Evolutionary conservation across 345 rosid species (phyloP), one percentile per base, ranked within the genome.

Genomic region (Rubroshorea leprosula): DNA sequence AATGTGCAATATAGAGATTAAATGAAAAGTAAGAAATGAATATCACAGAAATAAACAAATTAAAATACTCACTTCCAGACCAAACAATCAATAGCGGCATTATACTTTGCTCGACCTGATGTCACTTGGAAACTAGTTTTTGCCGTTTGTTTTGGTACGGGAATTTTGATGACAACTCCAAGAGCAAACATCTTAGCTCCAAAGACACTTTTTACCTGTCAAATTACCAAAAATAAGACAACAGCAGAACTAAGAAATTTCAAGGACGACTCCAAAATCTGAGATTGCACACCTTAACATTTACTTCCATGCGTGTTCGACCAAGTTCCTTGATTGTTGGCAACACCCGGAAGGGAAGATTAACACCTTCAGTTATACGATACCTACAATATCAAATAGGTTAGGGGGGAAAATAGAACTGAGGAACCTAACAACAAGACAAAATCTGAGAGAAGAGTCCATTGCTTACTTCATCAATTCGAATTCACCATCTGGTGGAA

Each of bases 141-240:
- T 1, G 99, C 99, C 1, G 99, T 94, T 75, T 94, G 99, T 72
- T 90, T 94, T 24, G 99, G 97, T 20, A 94, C 99, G 41, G 96
- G 99, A 71, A 90, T 81, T 80, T 94, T 94, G 76, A 94, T 84
- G 58, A 94, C 95, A 27, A 90, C 99, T 17, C 99, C 99, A 39
- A 94, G 93, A 16, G 97, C 92, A 83, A 94, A 94, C 99, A 90
- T 94, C 80, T 94, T 94, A 57, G 96, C 90, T 67, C 99, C 99
- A 66, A 90, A 94, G 53, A 87, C 97, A 77, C 99, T 94, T 74
- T 93, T 94, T n/a, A 93, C 90, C 99, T 93, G 90, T 68, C 75
- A 51, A 63, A 35, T 16, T 23, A 51, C 29, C 47, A 44, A 27
- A 57, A 41, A 56, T 66, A 41, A 71, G 76, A 39, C 15, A 63